Base-by-base conservation (phyloP, 208 protist species). In the Acanthamoeba sp. region DNA sequence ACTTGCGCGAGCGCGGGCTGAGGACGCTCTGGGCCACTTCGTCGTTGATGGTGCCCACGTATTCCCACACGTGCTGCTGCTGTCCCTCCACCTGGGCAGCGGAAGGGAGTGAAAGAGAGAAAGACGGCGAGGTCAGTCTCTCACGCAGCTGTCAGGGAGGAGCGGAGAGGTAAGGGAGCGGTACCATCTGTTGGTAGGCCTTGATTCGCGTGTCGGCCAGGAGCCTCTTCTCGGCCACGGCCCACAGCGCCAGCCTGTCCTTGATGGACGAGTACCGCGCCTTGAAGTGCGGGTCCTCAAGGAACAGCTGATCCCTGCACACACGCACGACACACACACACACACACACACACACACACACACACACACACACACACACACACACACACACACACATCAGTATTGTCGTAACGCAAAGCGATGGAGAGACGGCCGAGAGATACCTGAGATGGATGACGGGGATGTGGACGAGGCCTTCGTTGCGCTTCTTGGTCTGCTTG, bases 31-130 rank as follows among this genome's bases (percentile, higher is more conserved):
- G 27, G 32, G 66, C 66, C 22, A 76, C 5, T 12, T 32, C 66
- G 7, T 1, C n/a, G 0, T 34, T 29, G 32, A 76, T 29, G 27
- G 66, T 76, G 36, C 66, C 66, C 0, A 76, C n/a, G 66, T 38
- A 88, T 38, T 88, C 78, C 78, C 78, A 88, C 78, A 88, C 78
- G 16, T 29, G 24, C 42, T 88, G 78, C 78, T 88, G 78, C 42
- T 88, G 78, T 24, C n/a, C 22, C 48, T 50, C 78, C 14, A 88
- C 78, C 78, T 55, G 36, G 0, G 29, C 16, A 66, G 22, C 20
- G 59, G 24, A 24, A 66, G 59, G 24, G 59, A 66, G 59, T n/a
- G 59, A 66, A 24, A 66, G 59, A 66, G 59, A 66, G 59, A 66
- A 24, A 66, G 59, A 66, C 59, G 59, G 71, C 22, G 22, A n/a